phyloP scores from a whole-genome alignment of 257 asterid species.

The Scutellaria baicalensis region DNA sequence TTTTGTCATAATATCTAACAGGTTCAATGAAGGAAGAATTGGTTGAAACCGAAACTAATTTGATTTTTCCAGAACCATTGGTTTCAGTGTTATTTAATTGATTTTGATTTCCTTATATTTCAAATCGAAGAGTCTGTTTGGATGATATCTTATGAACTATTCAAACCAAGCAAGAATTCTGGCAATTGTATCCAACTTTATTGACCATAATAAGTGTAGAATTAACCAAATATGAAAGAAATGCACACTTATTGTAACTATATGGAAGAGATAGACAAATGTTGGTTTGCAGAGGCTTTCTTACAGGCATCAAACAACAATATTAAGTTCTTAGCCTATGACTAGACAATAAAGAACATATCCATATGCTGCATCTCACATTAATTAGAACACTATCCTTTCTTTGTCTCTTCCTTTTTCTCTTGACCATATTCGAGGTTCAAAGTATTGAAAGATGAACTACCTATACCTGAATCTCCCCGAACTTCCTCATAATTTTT shows the following conservation, averaged over 20 bases:
- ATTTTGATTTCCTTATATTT: too few relatives aligned
- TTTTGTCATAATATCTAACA: too few relatives aligned
- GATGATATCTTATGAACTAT: too few relatives aligned
- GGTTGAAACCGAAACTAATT: too few relatives aligned
- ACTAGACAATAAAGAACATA: neutral
- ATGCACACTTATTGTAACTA: neutral
- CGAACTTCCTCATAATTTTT: slow-evolving; percentile 1
- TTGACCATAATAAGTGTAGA: neutral
- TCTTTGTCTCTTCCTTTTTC: neutral
- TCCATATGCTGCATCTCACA: neutral
- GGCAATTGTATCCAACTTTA: neutral
- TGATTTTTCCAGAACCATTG: too few relatives aligned
- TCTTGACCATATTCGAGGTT: neutral
- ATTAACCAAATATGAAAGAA: neutral
- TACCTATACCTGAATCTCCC: neutral
- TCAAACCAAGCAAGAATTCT: neutral
- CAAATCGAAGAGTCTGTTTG: too few relatives aligned
- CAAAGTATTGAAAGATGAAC: neutral
- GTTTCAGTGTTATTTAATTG: too few relatives aligned
- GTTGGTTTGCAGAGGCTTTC: neutral
- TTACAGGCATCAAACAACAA: slow-evolving; percentile 4
- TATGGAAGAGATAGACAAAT: neutral
- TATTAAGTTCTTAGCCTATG: neutral
- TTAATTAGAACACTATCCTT: neutral
- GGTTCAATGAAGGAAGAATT: too few relatives aligned